Percentiles rank a stretch among this genome's conserved stretches.
Evolutionary conservation across 805 yeast species (phyloP).

Genomic region (Monosporozyma servazzii): DNA sequence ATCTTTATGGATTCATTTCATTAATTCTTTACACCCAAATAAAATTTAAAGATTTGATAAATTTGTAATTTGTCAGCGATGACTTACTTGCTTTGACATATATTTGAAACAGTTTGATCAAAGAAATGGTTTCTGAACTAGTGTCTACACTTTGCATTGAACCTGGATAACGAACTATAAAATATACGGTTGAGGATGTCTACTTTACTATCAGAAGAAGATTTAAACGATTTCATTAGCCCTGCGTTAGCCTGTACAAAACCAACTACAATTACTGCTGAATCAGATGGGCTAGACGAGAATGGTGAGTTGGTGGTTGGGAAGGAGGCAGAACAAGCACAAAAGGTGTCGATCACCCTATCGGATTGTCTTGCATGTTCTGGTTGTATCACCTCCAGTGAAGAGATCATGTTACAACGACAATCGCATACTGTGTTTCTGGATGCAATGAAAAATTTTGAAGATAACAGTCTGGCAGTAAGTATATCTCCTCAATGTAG

Average conservation of each 20-base stretch:
- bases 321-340: conserved; percentile 45
- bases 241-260: conserved; percentile 94
- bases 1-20: background rate
- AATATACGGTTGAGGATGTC: conserved; percentile 45
- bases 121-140: too few relatives aligned
- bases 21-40: background rate
- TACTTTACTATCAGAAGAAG: conserved; percentile 79
- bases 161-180: background rate
- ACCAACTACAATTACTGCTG: conserved; percentile 44
- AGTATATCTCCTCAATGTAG: conserved; percentile 83
- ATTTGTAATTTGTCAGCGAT: background rate
- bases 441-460: conserved; percentile 33
- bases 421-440: conserved; percentile 80
- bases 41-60: background rate
- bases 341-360: conserved; percentile 79
- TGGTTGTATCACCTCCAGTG: conserved; percentile 97
- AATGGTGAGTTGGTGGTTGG: conserved; percentile 57
- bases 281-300: conserved; percentile 3
- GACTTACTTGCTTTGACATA: background rate
- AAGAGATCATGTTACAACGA: conserved; percentile 81
- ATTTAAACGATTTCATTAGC: conserved; percentile 84
- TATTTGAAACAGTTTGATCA: background rate
- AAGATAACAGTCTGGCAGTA: conserved; percentile 46
- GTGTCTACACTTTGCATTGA: background rate
- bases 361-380: conserved; percentile 94